Conservation (phyloP, 139 green algal species). For the Axilococcus clingmanii region DNA sequence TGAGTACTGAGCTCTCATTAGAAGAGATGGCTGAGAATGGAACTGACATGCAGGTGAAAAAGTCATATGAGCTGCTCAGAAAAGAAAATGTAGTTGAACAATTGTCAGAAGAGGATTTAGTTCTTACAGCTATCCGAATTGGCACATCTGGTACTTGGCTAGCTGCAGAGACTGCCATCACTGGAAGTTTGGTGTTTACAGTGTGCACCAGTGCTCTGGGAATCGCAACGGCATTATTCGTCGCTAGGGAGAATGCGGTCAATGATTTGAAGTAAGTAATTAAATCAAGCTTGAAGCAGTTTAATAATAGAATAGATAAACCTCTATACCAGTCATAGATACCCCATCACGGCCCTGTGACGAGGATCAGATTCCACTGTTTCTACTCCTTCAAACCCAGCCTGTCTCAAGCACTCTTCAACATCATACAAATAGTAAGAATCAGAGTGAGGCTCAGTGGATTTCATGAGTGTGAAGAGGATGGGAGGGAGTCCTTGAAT, state of each 20-base stretch:
- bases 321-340: too few relatives aligned
- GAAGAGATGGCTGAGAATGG: neutral
- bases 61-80: too few relatives aligned
- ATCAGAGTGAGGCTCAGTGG: constrained; percentile 64
- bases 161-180: neutral
- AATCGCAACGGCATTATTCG: neutral
- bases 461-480: constrained; percentile 81
- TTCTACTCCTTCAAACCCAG: constrained; percentile 53
- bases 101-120: neutral
- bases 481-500: constrained; percentile 75
- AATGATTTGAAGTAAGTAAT: too few relatives aligned
- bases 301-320: too few relatives aligned
- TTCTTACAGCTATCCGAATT: neutral
- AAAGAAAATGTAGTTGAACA: too few relatives aligned
- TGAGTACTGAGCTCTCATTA: too few relatives aligned
- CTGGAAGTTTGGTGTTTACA: neutral
- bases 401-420: constrained; percentile 36
- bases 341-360: constrained; percentile 61
- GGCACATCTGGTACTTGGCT: neutral
- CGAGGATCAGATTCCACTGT: constrained; percentile 60
- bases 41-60: too few relatives aligned
- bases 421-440: constrained; percentile 67
- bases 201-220: neutral
- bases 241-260: neutral
- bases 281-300: neutral